Evolutionary conservation across 176 grass and related monocot genomes (phyloP), one percentile per base, ranked within the genome.

Genomic region (Zoysia japonica): DNA sequence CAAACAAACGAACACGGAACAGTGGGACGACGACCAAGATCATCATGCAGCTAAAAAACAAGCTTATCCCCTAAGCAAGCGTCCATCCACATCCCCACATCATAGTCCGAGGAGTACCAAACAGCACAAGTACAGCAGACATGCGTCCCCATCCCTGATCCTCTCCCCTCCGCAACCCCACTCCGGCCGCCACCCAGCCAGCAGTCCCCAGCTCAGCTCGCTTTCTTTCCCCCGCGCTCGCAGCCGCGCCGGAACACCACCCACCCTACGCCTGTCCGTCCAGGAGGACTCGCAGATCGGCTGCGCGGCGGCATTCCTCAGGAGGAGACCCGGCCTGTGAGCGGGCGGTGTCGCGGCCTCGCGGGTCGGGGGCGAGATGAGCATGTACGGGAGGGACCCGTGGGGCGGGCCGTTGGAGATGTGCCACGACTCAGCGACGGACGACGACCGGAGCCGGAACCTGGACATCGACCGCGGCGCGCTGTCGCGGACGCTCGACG

Each of bases 361-460:
- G n/a, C 15, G 68, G 19, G 19, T 46, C 0, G 65, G 9, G 6
- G 72, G 37, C 61, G 52, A 62, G 62, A 97, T 97, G 94, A 97
- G 94, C 81, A 93, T 90, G 91, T 97, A 93, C 91, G 91, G 89
- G 65, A 81, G 94, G 71, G 94, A 97, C 82, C 94, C 94, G 13
- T 97, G 91, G 94, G 94, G 94, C 45, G 94, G 94, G 45, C 82
- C 94, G 54, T 79, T 97, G 87, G 91, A 97, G 91, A 84, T 97
- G 56, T 91, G 81, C 77, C 78, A 78, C 17, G 94, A 93, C 89
- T 97, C 94, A 47, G 89, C 89, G 67, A 97, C 94, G 75, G 94
- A 97, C 82, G 94, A 97, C 80, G 94, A 97, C 82, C 89, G 94
- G 46, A 97, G 94, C 94, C 82, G 94, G 87, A 92, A 91, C 70